Evolutionary conservation across 1,139 yeast species (phyloP), one percentile per base, ranked within the genome.

Genomic region (Blastobotrys indianensis): DNA sequence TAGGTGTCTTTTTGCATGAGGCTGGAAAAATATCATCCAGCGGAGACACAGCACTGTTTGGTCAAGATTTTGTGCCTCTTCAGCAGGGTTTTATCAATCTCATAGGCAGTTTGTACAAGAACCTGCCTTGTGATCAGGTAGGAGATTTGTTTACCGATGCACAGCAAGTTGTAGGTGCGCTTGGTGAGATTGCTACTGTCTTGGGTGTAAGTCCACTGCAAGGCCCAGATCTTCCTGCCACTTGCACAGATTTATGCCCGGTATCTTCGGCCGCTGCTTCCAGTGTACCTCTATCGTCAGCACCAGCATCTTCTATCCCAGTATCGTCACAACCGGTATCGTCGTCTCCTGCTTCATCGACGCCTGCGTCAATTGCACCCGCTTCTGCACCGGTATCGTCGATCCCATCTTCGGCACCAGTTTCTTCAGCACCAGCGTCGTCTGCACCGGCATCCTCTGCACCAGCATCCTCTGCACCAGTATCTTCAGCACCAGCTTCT

Each of bases 231-330:
- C n/a, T n/a, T n/a, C n/a, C n/a, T n/a, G n/a, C n/a, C n/a, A n/a
- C n/a, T n/a, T n/a, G n/a, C 25, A 20, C 25, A 30, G 23, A 25
- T 33, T 25, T 20, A 8, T 17, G 17, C 36, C 36, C n/a, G 30
- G 12, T 10, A 15, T 36, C 15, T 11, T 9, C 39, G 4, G 30
- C 16, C 11, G 15, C n/a, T 8, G 36, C 4, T 13, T 33, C 36
- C 3, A 4, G 17, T 33, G 16, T 9, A 15, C 41, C 32, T 7
- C 30, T 37, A 20, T 17, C 47, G 4, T 30, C 48, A 15, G 23
- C 45, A 7, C 36, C 38, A 32, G 28, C 20, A 9, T 33, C 44
- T 17, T 20, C 33, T 33, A 15, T 43, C 15, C 45, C 45, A 38
- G 8, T 13, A 12, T 25, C 42, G 5, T 25, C 45, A 8, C 36